Base-by-base conservation (phyloP, 2,329 filamentous ascomycete genomes). In the Corynespora cassiicola region DNA sequence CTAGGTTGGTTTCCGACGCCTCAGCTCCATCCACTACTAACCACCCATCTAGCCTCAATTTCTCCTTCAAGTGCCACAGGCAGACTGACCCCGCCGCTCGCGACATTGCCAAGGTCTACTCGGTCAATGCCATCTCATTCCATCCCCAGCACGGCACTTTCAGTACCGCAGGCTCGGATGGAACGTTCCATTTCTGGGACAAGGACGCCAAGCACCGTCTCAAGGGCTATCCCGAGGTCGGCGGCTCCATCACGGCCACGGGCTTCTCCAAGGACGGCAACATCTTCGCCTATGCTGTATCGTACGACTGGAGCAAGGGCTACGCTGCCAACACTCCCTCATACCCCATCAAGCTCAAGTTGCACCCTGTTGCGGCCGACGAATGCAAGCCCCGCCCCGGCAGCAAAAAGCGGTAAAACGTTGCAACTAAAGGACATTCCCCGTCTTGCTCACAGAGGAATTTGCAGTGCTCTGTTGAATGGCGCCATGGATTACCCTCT, bases 11-110 rank as follows among this genome's bases (percentile, higher is more conserved):
- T 25, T 10, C 30, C 14, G 7, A 17, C 11, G 22, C 16, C 8
- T 22, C 24, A 19, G 20, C 10, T 18, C 14, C n/a, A 2, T 7
- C 31, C 19, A 33, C 17, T 22, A 30, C 44, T 58, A 54, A 61
- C n/a, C 43, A 5, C 7, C 4, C 2, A 16, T 18, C 14, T 31
- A 71, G 68, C 50, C 87, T 86, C 62, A 97, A 99, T 76, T 99
- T 99, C 77, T 96, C 90, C 26, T 99, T 99, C 84, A 97, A 97
- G 73, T 99, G 94, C 72, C 94, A 99, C 70, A 90, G 94, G 42
- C 89, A 96, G 58, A 81, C 83, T 5, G 82, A 87, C 1, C 74
- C 83, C 40, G 71, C 67, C 36, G 56, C 70, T 30, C 72, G 73
- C 43, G 91, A 90, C 70, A 75, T 86, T 50, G 89, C 88, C 57